Evolutionary conservation across 2,329 filamentous ascomycete genomes (phyloP).

Genomic region (Zymoseptoria pseudotritici): DNA sequence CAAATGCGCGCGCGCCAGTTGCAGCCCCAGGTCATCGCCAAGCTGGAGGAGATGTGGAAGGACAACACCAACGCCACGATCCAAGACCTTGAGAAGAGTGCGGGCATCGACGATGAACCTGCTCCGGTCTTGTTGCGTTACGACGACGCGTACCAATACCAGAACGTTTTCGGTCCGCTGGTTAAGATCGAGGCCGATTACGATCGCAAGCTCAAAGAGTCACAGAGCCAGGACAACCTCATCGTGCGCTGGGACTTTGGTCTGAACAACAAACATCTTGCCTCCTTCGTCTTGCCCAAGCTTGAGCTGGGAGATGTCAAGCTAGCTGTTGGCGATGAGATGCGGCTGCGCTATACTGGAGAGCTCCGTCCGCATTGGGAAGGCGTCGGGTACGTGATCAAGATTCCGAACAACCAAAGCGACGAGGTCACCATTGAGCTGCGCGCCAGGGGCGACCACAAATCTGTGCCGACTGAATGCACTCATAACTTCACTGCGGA

Average conservation of each 20-base stretch:
- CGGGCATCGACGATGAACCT: slow-evolving; percentile 89
- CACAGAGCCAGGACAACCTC: slow-evolving; percentile 92
- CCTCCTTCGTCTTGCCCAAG: slow-evolving; percentile 92
- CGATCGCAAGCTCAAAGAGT: slow-evolving; percentile 96
- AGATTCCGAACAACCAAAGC: slow-evolving; percentile 98
- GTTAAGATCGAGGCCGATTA: slow-evolving; percentile 99
- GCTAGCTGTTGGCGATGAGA: slow-evolving; percentile 93
- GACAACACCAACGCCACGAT: slow-evolving; percentile 84
- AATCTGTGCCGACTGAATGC: slow-evolving; percentile 89
- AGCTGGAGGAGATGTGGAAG: slow-evolving; percentile 98
- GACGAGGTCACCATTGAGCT: slow-evolving; percentile 95
- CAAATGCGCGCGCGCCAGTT: slow-evolving; percentile 91
- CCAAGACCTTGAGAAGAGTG: slow-evolving; percentile 82
- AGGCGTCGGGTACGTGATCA: slow-evolving; percentile 96
- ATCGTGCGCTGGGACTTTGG: slow-evolving; percentile 91
- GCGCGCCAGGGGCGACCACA: slow-evolving; percentile 90
- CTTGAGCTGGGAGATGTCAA: slow-evolving; percentile 97
- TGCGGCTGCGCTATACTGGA: slow-evolving; percentile 93
- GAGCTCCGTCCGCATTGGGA: slow-evolving; percentile 91
- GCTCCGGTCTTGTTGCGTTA: slow-evolving; percentile 87
- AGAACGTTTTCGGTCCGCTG: slow-evolving; percentile 94
- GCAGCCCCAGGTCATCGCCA: slow-evolving; percentile 88
- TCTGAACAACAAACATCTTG: slow-evolving; percentile 93
- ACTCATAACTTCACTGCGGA: slow-evolving; percentile 97
- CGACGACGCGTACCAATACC: slow-evolving; percentile 95